Evolutionary conservation across 1,284 basidiomycete species (phyloP).

Genomic region (Fomes fomentarius): DNA sequence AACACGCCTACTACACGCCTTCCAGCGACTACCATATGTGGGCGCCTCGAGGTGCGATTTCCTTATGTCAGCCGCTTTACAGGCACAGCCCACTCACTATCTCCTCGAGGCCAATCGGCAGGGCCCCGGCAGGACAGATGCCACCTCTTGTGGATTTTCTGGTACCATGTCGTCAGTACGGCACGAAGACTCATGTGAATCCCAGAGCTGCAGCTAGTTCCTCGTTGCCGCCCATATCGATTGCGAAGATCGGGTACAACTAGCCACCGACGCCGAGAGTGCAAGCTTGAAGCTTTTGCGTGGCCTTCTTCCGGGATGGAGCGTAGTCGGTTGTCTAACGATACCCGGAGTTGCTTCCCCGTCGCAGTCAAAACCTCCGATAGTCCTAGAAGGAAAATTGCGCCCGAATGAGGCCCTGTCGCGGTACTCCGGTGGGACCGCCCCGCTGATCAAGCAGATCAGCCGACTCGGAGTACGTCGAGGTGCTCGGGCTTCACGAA

Average conservation of each 20-base stretch:
- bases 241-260: not conserved
- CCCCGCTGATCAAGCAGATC: constrained; percentile 1
- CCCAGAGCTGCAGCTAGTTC: not conserved
- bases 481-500: constrained; percentile 13
- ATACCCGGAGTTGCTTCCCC: not conserved
- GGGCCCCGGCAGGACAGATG: not conserved
- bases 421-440: constrained; percentile 1
- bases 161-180: not conserved
- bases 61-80: constrained; percentile 13
- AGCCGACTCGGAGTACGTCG: not conserved
- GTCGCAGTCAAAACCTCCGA: constrained; percentile 4
- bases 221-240: not conserved
- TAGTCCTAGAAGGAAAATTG: not conserved
- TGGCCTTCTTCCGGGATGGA: not conserved
- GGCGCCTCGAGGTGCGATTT: constrained; percentile 7
- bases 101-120: constrained; percentile 2
- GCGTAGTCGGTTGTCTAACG: not conserved
- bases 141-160: not conserved
- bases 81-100: constrained; percentile 20
- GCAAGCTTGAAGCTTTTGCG: not conserved
- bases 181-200: not conserved
- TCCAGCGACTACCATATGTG: constrained; percentile 6
- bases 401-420: not conserved
- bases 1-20: constrained; percentile 37
- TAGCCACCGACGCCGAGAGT: not conserved